Conservation (phyloP, 768 basidiomycete species). For the Phanerodontia chrysosporium region DNA sequence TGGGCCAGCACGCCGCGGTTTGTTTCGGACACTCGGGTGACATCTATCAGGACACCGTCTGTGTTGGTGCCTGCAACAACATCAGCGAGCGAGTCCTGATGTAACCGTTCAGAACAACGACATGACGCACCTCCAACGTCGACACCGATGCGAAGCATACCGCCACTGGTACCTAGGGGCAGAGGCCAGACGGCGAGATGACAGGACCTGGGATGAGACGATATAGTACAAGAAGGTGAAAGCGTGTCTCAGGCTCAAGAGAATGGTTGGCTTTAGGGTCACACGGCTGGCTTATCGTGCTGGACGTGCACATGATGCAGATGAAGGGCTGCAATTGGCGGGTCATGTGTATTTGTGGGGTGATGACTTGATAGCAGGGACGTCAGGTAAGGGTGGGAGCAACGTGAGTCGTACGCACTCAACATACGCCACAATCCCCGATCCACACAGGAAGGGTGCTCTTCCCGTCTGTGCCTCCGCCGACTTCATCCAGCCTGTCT, state of each 20-base stretch:
- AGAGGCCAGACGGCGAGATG: too few species aligned
- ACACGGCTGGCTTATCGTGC: background rate
- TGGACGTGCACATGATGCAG: background rate
- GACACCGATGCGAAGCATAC: slow-evolving; percentile 25
- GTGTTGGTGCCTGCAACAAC: slow-evolving; percentile 36
- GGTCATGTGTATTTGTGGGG: background rate
- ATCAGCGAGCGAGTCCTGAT: too few species aligned
- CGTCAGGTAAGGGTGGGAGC: background rate
- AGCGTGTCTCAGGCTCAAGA: too few species aligned
- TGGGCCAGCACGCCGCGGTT: slow-evolving; percentile 34
- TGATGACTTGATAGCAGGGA: background rate
- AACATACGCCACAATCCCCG: slow-evolving; percentile 32
- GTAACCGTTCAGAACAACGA: too few species aligned
- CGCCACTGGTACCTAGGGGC: background rate
- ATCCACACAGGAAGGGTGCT: slow-evolving; percentile 39
- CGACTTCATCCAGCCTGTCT: slow-evolving; percentile 29
- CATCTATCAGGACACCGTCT: slow-evolving; percentile 37
- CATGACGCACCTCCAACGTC: slow-evolving; percentile 24
- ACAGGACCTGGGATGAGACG: too few species aligned
- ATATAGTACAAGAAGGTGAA: too few species aligned
- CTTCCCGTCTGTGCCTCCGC: slow-evolving; percentile 32
- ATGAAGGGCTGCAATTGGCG: background rate
- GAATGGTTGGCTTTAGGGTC: background rate
- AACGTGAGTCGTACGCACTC: background rate
- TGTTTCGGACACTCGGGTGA: slow-evolving; percentile 25